Conservation (phyloP, 2,329 filamentous ascomycete species). For the Aspergillus uvarum region DNA sequence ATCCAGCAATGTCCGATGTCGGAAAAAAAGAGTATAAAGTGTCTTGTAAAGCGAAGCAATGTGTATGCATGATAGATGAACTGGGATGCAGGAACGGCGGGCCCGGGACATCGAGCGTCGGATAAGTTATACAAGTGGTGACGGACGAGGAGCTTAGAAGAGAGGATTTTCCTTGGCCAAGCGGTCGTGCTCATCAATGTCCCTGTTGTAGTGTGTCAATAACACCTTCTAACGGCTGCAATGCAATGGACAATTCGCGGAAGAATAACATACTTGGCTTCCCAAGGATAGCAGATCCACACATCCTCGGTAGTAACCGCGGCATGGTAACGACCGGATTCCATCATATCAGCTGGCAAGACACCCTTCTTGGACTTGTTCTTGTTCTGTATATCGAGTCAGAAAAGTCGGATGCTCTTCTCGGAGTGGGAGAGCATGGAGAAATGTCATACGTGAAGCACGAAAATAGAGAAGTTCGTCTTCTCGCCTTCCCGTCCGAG, state of each 20-base stretch:
- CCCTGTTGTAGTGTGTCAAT: constrained; percentile 45
- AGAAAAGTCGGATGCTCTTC: not conserved
- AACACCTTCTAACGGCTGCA: not conserved
- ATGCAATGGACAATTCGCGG: not conserved
- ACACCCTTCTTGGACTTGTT: constrained; percentile 91
- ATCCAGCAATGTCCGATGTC: constrained; percentile 10
- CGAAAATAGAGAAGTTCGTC: constrained; percentile 92
- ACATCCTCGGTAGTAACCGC: constrained; percentile 87
- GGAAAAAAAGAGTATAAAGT: not conserved
- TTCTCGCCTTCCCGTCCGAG: constrained; percentile 67
- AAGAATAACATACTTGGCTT: constrained; percentile 63
- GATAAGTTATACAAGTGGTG: not conserved
- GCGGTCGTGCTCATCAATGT: constrained; percentile 89
- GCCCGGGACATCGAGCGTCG: not conserved
- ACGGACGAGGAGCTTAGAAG: constrained; percentile 19
- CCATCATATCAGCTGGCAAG: constrained; percentile 75
- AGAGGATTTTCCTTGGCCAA: constrained; percentile 55
- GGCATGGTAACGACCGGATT: constrained; percentile 72
- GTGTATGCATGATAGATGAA: constrained; percentile 18
- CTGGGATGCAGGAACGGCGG: constrained; percentile 4
- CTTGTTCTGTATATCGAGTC: constrained; percentile 69
- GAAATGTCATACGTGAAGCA: constrained; percentile 70
- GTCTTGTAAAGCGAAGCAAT: not conserved
- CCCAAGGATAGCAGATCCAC: constrained; percentile 99
- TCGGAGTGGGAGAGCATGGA: not conserved